Base-by-base conservation (phyloP, 345 rosid species). In the Tarenaya hassleriana region DNA sequence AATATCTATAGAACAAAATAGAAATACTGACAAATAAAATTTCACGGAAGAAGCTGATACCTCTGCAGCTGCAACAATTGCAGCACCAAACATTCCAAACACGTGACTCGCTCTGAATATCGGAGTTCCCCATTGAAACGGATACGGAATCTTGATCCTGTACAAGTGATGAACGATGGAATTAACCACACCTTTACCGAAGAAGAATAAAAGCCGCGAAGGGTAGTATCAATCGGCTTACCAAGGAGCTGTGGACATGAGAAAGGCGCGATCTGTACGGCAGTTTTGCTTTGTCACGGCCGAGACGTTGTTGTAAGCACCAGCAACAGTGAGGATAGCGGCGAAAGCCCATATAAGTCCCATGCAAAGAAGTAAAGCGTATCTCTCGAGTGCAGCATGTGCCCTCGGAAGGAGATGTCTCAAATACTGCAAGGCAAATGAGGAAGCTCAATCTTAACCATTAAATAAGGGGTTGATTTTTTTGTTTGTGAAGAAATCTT, bases 101-200 rank as follows among this genome's bases (percentile, higher is more conserved):
- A 88, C 88, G 64, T 88, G 98, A 76, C 81, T 80, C 33, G 97
- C 98, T 73, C 76, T 76, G 62, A 92, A 92, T 73, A 88, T 73
- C 3, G 98, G 98, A 59, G 98, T 73, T 50, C 95, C 98, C 95
- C 95, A 92, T 61, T 92, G 98, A 57, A 92, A 85, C 4, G 98
- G 98, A 56, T 88, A 88, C 11, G 97, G 97, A 38, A 92, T 53
- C 56, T 76, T 85, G 52, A 92, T 77, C 98, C 98, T 92, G 61
- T 20, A 64, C 33, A 59, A 33, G n/a, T 33, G 18, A 59, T 16
- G 41, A 52, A 41, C 7, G 13, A 52, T 34, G 1, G 0, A 35
- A n/a, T 10, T n/a, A 35, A 52, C 16, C 13, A 11, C 47, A 63
- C 10, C 39, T 32, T 73, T 46, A 61, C 16, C 31, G 49, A 17